Conservation (phyloP, 306 rosid species). For the Bauhinia variegata region DNA sequence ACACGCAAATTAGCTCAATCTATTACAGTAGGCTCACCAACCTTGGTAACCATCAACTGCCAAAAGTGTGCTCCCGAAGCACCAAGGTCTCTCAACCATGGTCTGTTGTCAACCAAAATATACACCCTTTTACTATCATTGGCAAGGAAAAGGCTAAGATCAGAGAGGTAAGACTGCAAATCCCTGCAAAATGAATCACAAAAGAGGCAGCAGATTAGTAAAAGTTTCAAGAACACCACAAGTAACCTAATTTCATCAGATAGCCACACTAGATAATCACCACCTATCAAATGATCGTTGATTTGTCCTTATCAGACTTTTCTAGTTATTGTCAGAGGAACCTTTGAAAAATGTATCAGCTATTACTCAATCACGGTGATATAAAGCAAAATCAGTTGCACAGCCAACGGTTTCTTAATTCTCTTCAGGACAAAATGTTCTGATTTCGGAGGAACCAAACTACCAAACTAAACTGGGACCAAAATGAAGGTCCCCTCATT, state of each 20-base stretch:
- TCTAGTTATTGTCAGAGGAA: background rate
- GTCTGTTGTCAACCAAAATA: conserved; percentile 95
- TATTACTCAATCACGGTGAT: background rate
- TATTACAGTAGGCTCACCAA: conserved; percentile 28
- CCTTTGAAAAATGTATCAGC: background rate
- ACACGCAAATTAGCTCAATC: conserved; percentile 28
- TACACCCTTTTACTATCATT: conserved; percentile 69
- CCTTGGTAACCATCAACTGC: conserved; percentile 99
- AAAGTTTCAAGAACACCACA: conserved; percentile 10
- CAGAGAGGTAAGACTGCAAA: conserved; percentile 91
- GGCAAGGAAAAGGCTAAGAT: conserved; percentile 82
- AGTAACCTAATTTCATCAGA: conserved; percentile 4
- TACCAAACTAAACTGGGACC: background rate
- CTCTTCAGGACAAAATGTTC: background rate
- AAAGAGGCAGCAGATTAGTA: conserved; percentile 27
- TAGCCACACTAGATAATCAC: background rate
- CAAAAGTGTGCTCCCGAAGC: conserved; percentile 79
- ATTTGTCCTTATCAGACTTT: background rate
- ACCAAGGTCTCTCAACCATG: conserved; percentile 82
- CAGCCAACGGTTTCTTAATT: background rate
- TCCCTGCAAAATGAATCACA: conserved; percentile 64
- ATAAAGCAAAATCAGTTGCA: conserved; percentile 28
- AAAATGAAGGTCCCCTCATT: background rate
- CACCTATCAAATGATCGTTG: background rate
- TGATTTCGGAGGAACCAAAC: conserved; percentile 1